Evolutionary conservation across 257 asterid species (phyloP), one percentile per base, ranked within the genome.

Genomic region (Nicotiana benthamiana): DNA sequence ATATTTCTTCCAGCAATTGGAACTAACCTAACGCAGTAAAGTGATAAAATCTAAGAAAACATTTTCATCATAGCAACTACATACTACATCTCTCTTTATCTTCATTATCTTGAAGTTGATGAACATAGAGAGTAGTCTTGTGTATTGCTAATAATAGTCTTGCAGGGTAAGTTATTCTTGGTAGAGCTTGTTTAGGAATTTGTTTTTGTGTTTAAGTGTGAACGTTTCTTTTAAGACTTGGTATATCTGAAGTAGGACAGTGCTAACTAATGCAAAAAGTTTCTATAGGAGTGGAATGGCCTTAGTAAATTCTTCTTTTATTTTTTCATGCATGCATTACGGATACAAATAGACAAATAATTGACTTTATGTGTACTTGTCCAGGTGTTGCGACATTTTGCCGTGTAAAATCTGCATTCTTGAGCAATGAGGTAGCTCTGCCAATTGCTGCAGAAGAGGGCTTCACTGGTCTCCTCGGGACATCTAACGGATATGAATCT

Each of bases 361-460:
- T 74, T 0, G 43, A 7, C 2, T 24, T 48, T 46, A 46, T 72
- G 61, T 74, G 24, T 74, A 82, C 66, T 64, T 82, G 22, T 79
- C 66, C 82, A 95, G 99, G 99, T 77, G 98, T 96, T 81, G n/a
- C 97, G 4, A 96, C 99, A 67, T 92, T 96, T 89, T 96, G 99
- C 81, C 96, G 94, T 34, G 97, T 94, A 77, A 92, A 87, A 82
- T 91, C 95, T 54, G 97, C 93, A 72, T 91, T 93, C 86, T 88
- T 88, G 5, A 91, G 93, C 64, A 75, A 88, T 82, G 98, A 96
- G 86, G 97, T 86, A 57, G 93, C 96, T 48, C 83, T 96, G 86
- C 99, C 98, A 54, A 86, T 93, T 80, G 84, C 89, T 62, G 99
- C 97, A 4, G 96, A 92, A 89, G 99, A 96, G 86, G 99, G 99